Evolutionary conservation across 2,329 filamentous ascomycete species (phyloP).

Genomic region (Fusarium sp.): DNA sequence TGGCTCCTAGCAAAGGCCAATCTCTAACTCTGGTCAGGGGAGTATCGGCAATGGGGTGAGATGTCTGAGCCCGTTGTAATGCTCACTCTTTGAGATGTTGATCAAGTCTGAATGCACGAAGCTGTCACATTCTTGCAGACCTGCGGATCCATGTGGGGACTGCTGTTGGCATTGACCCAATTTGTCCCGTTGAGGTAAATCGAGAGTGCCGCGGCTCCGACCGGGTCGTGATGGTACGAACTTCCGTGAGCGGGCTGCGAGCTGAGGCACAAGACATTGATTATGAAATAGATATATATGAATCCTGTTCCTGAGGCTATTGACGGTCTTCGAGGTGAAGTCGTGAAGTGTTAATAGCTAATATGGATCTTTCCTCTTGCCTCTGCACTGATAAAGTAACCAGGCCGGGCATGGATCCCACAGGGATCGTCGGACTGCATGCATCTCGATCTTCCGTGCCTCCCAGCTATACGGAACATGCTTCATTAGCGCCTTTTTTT

Average conservation of each 20-base stretch:
- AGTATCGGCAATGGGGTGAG: conserved; percentile 5
- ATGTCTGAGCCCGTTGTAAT: conserved; percentile 26
- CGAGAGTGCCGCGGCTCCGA: conserved; percentile 26
- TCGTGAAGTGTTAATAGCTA: neutral
- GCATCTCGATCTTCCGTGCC: conserved; percentile 35
- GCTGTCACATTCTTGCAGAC: conserved; percentile 18
- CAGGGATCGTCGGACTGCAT: conserved; percentile 30
- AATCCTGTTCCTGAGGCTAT: neutral
- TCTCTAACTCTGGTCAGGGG: neutral
- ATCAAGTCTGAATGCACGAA: conserved; percentile 30
- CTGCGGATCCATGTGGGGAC: conserved; percentile 35
- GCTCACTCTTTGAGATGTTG: conserved; percentile 30
- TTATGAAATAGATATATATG: neutral
- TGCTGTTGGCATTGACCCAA: conserved; percentile 16
- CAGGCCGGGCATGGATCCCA: conserved; percentile 11
- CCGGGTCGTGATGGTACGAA: conserved; percentile 19
- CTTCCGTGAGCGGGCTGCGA: conserved; percentile 3
- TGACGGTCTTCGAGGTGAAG: neutral
- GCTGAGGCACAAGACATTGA: neutral
- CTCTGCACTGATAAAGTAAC: neutral
- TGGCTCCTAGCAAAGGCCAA: neutral
- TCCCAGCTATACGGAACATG: conserved; percentile 40
- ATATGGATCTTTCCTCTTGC: conserved; percentile 6
- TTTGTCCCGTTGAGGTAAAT: conserved; percentile 24
- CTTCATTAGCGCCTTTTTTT: conserved; percentile 31